These are phyloP conservation scores for Anthracocystis walkeri DNA, from an alignment of 1,284 basidiomycete species.

Conservation along the genomic window DNA sequence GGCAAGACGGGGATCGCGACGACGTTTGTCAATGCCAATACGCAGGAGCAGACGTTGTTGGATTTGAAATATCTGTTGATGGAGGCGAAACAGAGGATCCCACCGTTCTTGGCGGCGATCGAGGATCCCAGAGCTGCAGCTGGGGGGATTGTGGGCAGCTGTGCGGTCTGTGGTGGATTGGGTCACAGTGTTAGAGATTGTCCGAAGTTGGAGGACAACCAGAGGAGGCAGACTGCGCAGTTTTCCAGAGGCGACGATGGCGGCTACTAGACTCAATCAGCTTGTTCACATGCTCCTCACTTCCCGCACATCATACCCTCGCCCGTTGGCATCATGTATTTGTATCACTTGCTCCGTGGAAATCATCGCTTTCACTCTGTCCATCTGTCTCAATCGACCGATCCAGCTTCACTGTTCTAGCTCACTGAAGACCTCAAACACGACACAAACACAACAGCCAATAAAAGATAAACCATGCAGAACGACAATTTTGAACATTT, in stretches of 20 bases:
- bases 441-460: not conserved
- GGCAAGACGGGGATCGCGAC: conserved; percentile 99
- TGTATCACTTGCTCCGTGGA: conserved; percentile 8
- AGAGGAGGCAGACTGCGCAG: conserved; percentile 72
- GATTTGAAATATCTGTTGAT: conserved; percentile 97
- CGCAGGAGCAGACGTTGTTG: conserved; percentile 91
- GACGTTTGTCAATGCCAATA: conserved; percentile 99
- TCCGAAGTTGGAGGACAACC: conserved; percentile 94
- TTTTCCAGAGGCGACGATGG: conserved; percentile 47
- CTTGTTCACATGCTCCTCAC: not conserved
- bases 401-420: too few relatives aligned
- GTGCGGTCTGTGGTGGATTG: conserved; percentile 96
- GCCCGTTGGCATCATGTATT: conserved; percentile 7
- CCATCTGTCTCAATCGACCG: not conserved
- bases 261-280: conserved; percentile 24
- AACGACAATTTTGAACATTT: conserved; percentile 41
- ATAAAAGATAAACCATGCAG: conserved; percentile 34
- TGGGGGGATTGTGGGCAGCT: conserved; percentile 83
- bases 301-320: not conserved
- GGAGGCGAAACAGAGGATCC: conserved; percentile 98
- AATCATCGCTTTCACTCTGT: not conserved
- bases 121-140: conserved; percentile 83
- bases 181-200: conserved; percentile 94
- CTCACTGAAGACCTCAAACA: not conserved
- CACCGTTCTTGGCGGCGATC: conserved; percentile 90